Evolutionary conservation across 169 alveolate genomes (phyloP), one percentile per base, ranked within the genome.

Genomic region (Plasmodium chabaudi): DNA sequence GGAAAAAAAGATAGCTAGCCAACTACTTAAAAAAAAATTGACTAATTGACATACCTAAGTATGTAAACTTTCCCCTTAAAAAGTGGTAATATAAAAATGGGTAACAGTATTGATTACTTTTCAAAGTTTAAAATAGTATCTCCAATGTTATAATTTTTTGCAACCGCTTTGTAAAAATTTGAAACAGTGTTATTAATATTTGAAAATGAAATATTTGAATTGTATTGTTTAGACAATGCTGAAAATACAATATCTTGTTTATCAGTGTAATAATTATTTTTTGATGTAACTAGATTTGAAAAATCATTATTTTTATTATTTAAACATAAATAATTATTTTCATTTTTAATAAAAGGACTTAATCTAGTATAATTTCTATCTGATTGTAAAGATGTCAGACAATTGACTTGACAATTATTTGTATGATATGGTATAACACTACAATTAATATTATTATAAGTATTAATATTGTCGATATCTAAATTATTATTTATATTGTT

Each of bases 101-200:
- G 5, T 34, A 34, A 3, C 0, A 34, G 7, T 5, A 34, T 34
- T 10, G 71, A 1, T 67, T 60, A 74, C 57, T 74, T 74, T 25
- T 74, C 88, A n/a, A 74, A 60, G 19, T 74, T 59, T 55, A 74
- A 39, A 61, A 74, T 63, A n/a, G 88, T 74, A 61, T 74, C 88
- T 55, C 73, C 63, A 9, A 74, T 23, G 13, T 74, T 74, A 55
- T 74, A 74, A 65, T 74, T 74, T 55, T 74, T 74, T 25, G 88
- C 42, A 19, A 74, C 72, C 34, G 68, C 25, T 42, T 63, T 74
- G 23, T 63, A 74, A 61, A 74, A 60, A 74, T 74, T 74, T 2
- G 88, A 74, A 13, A 74, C 72, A n/a, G 88, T 60, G 17, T 74
- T 61, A 39, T 74, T 74, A 1, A 74, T 74, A 47, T 74, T 74